Base-by-base conservation (phyloP, 305 asterid species). In the Fraxinus baroniana region DNA sequence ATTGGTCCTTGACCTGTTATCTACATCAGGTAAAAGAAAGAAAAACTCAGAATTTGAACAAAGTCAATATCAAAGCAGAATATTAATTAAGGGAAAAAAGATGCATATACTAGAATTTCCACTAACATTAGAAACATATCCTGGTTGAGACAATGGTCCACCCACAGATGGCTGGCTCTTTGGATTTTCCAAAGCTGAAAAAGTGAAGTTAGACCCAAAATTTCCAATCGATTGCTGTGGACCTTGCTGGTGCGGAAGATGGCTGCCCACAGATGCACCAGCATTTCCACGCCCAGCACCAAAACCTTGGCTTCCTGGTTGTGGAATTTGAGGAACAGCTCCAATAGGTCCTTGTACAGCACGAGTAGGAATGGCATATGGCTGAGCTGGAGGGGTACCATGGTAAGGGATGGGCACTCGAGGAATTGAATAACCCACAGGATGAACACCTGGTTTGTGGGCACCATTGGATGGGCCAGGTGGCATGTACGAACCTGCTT, bases 291-390 rank as follows among this genome's bases (percentile, higher is more conserved):
- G 97, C 66, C 98, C 99, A 64, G 95, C 90, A 73, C 97, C 97
- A 85, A 97, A 97, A 74, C 98, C 99, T 77, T 94, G 90, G 87
- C 86, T 97, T 83, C 98, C 98, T 24, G 98, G 91, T 83, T 92
- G 97, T 46, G 98, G 98, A 85, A 91, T 89, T 87, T 95, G 99
- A 81, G 98, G 98, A 76, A 90, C 92, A 41, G 95, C 90, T 64
- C 98, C 98, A 86, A 93, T 95, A 81, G 98, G 98, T 30, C 98
- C 99, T 91, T 94, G 98, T 76, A 92, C 97, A 79, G 97, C 95
- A 80, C 98, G 98, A 76, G 94, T 85, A 41, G 99, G 99, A 82
- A 97, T 97, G 79, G 98, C 98, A 89, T 97, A 95, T n/a, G 99
- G 98, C 84, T 97, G 99, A 0, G 97, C 84, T 17, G 93, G 97